Evolutionary conservation across 2,329 filamentous ascomycete genomes (phyloP), one percentile per base, ranked within the genome.

Genomic region (Elsinoe batatas): DNA sequence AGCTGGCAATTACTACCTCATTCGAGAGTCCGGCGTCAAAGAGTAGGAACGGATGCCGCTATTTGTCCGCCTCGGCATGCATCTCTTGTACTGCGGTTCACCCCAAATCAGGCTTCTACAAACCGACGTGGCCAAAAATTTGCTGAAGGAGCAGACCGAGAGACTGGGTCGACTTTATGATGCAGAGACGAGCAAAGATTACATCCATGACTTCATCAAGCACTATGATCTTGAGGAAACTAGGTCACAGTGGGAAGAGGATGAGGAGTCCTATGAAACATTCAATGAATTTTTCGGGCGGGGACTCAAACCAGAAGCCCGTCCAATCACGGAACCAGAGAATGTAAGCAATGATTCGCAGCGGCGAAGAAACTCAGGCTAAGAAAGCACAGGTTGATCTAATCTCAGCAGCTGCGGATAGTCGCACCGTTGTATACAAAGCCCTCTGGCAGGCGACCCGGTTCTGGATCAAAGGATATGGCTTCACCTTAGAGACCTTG

Each of bases 271-370:
- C 37, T 74, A 74, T 60, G 60, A 61, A 17, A 72, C 61, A 5
- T 74, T 74, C 67, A 74, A 74, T 58, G 69, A 69, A 2, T 74
- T 74, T 64, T 74, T 74, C 56, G 68, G 68, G 1, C 62, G 71
- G 17, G 67, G 70, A 54, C 65, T 74, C 50, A 65, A 64, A 33
- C 59, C 63, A 6, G 62, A 62, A 17, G 70, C 71, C 0, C 60
- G 72, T 10, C 72, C 72, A 1, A 62, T 71, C 12, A 67, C 63
- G 5, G 68, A 71, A 40, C 65, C 69, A 3, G 63, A 62, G 5
- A 67, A 71, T 43, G 63, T 60, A 8, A 2, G 46, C 26, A 26
- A 37, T 10, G 35, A 38, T 12, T 18, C 11, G 2, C 5, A 3
- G 8, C 37, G 3, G 11, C 12, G 5, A 3, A 20, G 18, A 7